Conservation (phyloP, 805 yeast genomes). For the Scheffersomyces coipomensis region DNA sequence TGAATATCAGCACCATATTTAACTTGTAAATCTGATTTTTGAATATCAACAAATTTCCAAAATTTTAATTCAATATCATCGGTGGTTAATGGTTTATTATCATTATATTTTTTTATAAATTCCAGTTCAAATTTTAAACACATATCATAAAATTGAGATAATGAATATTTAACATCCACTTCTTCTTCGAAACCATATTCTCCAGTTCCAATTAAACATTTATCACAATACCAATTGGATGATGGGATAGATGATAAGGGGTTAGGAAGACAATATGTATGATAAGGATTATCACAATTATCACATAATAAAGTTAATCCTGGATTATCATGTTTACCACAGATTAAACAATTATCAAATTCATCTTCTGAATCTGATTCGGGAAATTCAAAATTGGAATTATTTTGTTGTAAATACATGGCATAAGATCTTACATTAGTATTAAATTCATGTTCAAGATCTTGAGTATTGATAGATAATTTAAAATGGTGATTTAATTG, state of each 20-base stretch:
- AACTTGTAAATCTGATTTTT: constrained; percentile 52
- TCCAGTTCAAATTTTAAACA: constrained; percentile 50
- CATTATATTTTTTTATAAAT: constrained; percentile 33
- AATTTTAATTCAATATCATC: constrained; percentile 59
- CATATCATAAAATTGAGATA: constrained; percentile 57
- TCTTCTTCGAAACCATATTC: constrained; percentile 83
- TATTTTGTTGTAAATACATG: constrained; percentile 23
- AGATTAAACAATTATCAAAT: constrained; percentile 45
- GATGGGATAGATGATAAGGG: constrained; percentile 52
- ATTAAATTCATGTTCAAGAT: constrained; percentile 23
- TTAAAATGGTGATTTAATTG: constrained; percentile 22
- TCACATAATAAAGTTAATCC: constrained; percentile 60
- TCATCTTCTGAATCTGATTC: constrained; percentile 29
- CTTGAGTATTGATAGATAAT: constrained; percentile 11
- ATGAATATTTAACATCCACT: constrained; percentile 49
- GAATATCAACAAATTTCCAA: constrained; percentile 53
- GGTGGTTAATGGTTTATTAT: constrained; percentile 32
- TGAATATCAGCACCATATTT: constrained; percentile 87
- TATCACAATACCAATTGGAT: constrained; percentile 77
- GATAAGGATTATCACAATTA: constrained; percentile 71
- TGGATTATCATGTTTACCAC: constrained; percentile 47
- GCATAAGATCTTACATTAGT: constrained; percentile 29
- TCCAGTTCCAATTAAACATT: constrained; percentile 83
- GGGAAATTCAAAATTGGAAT: constrained; percentile 26
- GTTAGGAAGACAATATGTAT: constrained; percentile 63